Base-by-base conservation (phyloP, 257 asterid genomes). In the Jasminum sambac region DNA sequence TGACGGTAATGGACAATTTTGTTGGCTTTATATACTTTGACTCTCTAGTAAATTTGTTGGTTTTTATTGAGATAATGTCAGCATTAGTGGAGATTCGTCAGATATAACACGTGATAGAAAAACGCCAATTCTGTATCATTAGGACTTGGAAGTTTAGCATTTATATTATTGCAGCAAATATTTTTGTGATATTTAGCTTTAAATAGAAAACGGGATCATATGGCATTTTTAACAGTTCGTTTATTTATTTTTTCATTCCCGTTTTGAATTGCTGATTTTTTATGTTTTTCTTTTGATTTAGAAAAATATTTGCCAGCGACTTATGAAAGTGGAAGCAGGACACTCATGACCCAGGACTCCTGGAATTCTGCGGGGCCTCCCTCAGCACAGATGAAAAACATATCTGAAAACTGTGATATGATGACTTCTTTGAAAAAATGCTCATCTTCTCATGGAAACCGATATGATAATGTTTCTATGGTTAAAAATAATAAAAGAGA, bases 1-100 rank as follows among this genome's bases (percentile, higher is more conserved):
- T 55, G 68, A 68, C 71, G 95, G 99, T 94, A 89, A 84, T 79
- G 77, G 67, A 58, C 43, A 37, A 72, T 38, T 30, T 43, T 24
- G 57, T 52, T n/a, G 14, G 61, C 30, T 52, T 21, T 52, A 9
- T 52, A 19, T 52, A 7, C 8, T 19, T 19, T 67, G 21, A 26
- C 19, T 72, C 71, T 46, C 43, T 34, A 69, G 65, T 57, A 21
- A 48, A 44, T 38, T 37, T 46, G 55, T 39, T 42, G 42, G 12
- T 41, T 16, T 73, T 34, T 42, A 36, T 24, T 52, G 48, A 42
- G 68, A 66, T 52, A 5, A 64, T 46, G 6, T 76, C 46, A 62
- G 59, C 71, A 72, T 63, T 36, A 68, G 34, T 17, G 46, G 19
- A 44, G 14, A 30, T 4, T 23, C 30, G 57, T 62, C 68, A 36